Evolutionary conservation across 495 filamentous ascomycete genomes (phyloP).

Genomic region (Annulohypoxylon bovei): DNA sequence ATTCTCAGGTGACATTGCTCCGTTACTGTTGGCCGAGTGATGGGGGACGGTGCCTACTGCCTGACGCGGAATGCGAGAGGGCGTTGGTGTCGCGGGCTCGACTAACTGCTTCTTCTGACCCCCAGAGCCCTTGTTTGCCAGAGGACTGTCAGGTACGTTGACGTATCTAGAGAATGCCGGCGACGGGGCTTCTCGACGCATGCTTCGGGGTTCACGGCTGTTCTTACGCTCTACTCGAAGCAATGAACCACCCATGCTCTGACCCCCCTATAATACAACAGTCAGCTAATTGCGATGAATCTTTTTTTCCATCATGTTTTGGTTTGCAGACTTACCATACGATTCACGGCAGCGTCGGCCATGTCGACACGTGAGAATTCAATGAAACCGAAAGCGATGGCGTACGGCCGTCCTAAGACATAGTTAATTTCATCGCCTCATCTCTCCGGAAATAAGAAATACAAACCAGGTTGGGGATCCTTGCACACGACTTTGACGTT

Average conservation of each 20-base stretch:
- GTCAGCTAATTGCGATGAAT: slow-evolving; percentile 3
- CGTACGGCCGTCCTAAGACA: slow-evolving; percentile 34
- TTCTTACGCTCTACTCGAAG: slow-evolving; percentile 38
- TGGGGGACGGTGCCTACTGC: not conserved
- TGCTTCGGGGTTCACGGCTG: slow-evolving; percentile 13
- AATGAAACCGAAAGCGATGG: slow-evolving; percentile 64
- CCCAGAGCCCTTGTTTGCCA: not conserved
- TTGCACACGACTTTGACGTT: slow-evolving; percentile 55
- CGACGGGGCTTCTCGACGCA: not conserved
- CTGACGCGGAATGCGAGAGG: not conserved
- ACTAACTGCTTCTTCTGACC: not conserved
- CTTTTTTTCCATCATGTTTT: not conserved
- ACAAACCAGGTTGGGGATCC: slow-evolving; percentile 50
- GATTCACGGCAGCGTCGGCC: slow-evolving; percentile 52
- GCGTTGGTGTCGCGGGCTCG: slow-evolving; percentile 15
- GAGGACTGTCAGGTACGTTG: not conserved
- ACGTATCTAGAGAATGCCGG: not conserved
- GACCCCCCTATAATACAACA: slow-evolving; percentile 16
- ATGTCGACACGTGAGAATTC: slow-evolving; percentile 53
- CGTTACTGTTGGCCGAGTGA: not conserved
- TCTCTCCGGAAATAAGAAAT: not conserved
- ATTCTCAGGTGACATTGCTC: not conserved
- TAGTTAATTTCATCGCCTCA: not conserved
- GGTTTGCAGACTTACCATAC: slow-evolving; percentile 30
- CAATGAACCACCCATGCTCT: not conserved